Conservation (phyloP, 495 filamentous ascomycete genomes). For the Amniculicola lignicola region DNA sequence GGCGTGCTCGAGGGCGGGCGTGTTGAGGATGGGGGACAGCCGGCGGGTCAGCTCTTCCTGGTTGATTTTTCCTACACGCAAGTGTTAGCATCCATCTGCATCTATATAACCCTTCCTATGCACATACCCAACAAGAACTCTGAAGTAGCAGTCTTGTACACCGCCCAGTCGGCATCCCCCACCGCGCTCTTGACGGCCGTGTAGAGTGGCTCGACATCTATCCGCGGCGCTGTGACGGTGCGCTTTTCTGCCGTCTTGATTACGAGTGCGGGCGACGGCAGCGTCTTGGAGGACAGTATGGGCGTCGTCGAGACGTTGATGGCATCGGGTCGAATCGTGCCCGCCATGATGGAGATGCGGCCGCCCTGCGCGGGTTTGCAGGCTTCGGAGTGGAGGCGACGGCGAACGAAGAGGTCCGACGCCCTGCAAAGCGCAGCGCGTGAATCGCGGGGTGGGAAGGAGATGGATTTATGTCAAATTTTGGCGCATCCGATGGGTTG, state of each 20-base stretch:
- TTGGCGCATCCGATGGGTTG: no score
- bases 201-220: slow-evolving; percentile 89
- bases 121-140: slow-evolving; percentile 76
- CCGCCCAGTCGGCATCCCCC: slow-evolving; percentile 72
- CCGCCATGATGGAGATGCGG: slow-evolving; percentile 19
- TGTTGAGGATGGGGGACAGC: slow-evolving; percentile 63
- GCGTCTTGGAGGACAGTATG: slow-evolving; percentile 31
- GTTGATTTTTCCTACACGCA: slow-evolving; percentile 67
- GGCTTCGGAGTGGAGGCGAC: no score
- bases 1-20: slow-evolving; percentile 53
- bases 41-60: slow-evolving; percentile 76
- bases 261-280: slow-evolving; percentile 21
- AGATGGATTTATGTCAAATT: no score
- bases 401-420: no score
- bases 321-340: slow-evolving; percentile 30
- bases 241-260: slow-evolving; percentile 23
- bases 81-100: no score
- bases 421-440: no score
- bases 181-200: slow-evolving; percentile 77
- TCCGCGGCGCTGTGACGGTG: slow-evolving; percentile 55
- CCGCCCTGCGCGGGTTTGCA: neutral
- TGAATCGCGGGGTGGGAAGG: no score
- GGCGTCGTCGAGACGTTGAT: slow-evolving; percentile 25
- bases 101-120: no score
- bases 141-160: slow-evolving; percentile 79